Evolutionary conservation across 495 filamentous ascomycete genomes (phyloP).

Genomic region (Rhizodiscina lignyota): DNA sequence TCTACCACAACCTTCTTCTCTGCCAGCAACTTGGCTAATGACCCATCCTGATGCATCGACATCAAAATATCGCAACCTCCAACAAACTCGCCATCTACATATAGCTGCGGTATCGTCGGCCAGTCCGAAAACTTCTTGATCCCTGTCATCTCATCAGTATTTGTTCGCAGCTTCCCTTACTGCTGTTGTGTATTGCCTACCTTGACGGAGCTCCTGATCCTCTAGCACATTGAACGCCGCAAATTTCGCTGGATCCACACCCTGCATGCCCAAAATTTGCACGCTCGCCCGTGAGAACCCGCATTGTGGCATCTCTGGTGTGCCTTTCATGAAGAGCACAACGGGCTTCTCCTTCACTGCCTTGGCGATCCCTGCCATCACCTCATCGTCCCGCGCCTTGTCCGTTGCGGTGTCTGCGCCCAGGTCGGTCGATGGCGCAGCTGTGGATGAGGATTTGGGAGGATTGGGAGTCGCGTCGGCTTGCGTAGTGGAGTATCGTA

Average conservation of each 20-base stretch:
- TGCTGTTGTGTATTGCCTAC: too few relatives aligned
- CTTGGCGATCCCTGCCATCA: slow-evolving; percentile 76
- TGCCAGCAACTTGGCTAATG: slow-evolving; percentile 77
- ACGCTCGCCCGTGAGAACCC: slow-evolving; percentile 92
- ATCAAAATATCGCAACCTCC: slow-evolving; percentile 95
- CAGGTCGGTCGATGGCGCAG: too few relatives aligned
- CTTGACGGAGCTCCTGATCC: slow-evolving; percentile 68
- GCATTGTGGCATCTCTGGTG: slow-evolving; percentile 92
- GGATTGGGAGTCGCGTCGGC: too few relatives aligned
- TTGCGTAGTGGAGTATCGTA: too few relatives aligned
- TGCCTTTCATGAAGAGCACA: slow-evolving; percentile 98
- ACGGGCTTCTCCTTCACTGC: slow-evolving; percentile 73
- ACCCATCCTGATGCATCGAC: slow-evolving; percentile 93
- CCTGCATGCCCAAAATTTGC: slow-evolving; percentile 85
- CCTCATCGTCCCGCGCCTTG: too few relatives aligned
- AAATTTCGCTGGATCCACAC: slow-evolving; percentile 93
- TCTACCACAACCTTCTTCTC: slow-evolving; percentile 77
- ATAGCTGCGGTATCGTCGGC: slow-evolving; percentile 96
- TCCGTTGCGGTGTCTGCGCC: too few relatives aligned
- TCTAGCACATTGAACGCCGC: slow-evolving; percentile 93
- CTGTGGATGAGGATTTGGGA: too few relatives aligned
- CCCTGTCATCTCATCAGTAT: slow-evolving; percentile 31
- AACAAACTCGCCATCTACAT: slow-evolving; percentile 87
- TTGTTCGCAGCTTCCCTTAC: slow-evolving; percentile 12
- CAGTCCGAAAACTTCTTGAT: slow-evolving; percentile 98